Percentiles rank a stretch among this genome's conserved stretches.
Evolutionary conservation across 225 moss, liverwort and hornwort species (phyloP).

Genomic region (Straminergon stramineum): DNA sequence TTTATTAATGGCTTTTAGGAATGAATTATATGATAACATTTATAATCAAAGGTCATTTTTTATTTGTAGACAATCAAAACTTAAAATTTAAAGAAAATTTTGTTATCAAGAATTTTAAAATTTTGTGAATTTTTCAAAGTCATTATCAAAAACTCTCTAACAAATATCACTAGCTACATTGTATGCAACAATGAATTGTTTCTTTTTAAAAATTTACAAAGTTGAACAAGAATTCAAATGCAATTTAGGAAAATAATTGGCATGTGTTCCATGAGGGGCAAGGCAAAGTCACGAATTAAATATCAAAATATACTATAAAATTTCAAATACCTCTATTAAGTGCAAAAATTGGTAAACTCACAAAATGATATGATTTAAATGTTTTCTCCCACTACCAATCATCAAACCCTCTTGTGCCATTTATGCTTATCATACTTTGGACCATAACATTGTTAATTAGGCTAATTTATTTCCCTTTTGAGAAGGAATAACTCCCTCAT

Average conservation of each 20-base stretch:
- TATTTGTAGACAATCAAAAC: not conserved
- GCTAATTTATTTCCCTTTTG: no score
- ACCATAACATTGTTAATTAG: no score
- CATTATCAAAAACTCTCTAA: not conserved
- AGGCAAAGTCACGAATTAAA: not conserved
- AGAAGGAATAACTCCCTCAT: no score
- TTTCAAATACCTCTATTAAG: not conserved
- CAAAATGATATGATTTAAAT: not conserved
- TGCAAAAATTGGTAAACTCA: not conserved
- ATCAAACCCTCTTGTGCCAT: not conserved
- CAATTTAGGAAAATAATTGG: not conserved
- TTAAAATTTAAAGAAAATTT: not conserved
- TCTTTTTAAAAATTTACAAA: not conserved
- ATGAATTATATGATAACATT: not conserved
- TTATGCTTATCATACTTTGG: not conserved
- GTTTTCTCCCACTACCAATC: not conserved
- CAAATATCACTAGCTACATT: not conserved
- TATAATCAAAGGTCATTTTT: not conserved
- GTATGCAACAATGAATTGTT: not conserved
- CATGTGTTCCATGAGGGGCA: not conserved
- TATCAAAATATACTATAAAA: fast-evolving
- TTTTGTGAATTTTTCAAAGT: not conserved
- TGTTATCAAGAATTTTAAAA: not conserved
- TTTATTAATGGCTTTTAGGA: not conserved
- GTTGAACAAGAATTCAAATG: not conserved